Evolutionary conservation across 2,329 filamentous ascomycete genomes (phyloP).

Genomic region (Sarocladium brachiariae): DNA sequence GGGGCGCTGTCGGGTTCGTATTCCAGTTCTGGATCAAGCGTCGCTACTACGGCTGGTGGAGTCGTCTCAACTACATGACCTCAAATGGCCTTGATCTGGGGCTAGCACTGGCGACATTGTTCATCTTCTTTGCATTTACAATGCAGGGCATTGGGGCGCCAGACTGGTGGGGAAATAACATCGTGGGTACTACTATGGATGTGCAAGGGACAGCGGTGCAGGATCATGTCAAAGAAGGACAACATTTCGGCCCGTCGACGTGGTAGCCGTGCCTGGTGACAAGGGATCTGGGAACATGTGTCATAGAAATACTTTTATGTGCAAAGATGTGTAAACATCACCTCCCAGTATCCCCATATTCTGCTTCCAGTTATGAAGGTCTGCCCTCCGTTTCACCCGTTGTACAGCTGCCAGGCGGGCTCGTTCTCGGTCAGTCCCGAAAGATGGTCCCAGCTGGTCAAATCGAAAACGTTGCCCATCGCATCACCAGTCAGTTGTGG

Average conservation of each 20-base stretch:
- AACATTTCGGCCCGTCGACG: conserved; percentile 53
- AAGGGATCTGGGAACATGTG: not conserved
- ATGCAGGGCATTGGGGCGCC: conserved; percentile 56
- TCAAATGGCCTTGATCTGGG: conserved; percentile 65
- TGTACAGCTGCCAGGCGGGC: not conserved
- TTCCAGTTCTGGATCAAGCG: conserved; percentile 65
- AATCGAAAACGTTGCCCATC: not conserved
- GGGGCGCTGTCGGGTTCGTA: conserved; percentile 62
- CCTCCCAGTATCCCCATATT: not conserved
- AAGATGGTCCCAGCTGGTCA: not conserved
- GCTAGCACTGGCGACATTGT: conserved; percentile 57
- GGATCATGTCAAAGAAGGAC: conserved; percentile 40
- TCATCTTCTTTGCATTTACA: conserved; percentile 65
- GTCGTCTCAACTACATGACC: conserved; percentile 64
- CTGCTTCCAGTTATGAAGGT: too few relatives aligned
- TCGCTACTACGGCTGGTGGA: conserved; percentile 63
- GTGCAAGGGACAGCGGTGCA: conserved; percentile 52
- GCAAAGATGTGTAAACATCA: not conserved
- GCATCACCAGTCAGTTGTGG: not conserved
- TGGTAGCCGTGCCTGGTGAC: conserved; percentile 33
- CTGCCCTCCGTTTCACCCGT: too few relatives aligned
- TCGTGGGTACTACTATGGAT: conserved; percentile 56
- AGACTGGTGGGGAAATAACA: conserved; percentile 62
- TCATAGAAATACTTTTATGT: not conserved
- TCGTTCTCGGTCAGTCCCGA: not conserved